Percentiles rank a stretch among this genome's conserved stretches.
Evolutionary conservation across 1,284 basidiomycete species (phyloP).

Genomic region (Taiwanofungus camphoratus): DNA sequence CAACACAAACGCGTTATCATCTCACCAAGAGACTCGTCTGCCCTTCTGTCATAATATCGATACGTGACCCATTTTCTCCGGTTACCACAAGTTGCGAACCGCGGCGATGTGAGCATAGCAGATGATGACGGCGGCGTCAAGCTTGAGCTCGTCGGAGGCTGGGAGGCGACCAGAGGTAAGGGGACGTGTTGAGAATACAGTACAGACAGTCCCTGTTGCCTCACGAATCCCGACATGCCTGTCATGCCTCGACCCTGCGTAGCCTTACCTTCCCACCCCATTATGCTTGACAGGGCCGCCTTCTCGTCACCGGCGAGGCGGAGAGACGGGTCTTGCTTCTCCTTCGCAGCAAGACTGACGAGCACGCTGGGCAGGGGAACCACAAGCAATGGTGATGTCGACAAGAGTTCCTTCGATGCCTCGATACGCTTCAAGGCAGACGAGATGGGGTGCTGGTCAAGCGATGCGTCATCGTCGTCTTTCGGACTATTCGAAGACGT

Average conservation of each 20-base stretch:
- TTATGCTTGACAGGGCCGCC: slow-evolving; percentile 41
- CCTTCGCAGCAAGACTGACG: slow-evolving; percentile 42
- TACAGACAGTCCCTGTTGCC: slow-evolving; percentile 53
- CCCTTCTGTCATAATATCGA: slow-evolving; percentile 37
- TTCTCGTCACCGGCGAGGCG: slow-evolving; percentile 51
- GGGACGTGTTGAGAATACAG: slow-evolving; percentile 47
- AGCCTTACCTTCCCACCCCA: slow-evolving; percentile 53
- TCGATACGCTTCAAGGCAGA: slow-evolving; percentile 36
- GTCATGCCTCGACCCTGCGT: slow-evolving; percentile 40
- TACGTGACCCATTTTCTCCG: slow-evolving; percentile 44
- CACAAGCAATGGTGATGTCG: slow-evolving; percentile 45
- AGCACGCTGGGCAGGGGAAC: slow-evolving; percentile 44
- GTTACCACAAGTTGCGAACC: slow-evolving; percentile 26
- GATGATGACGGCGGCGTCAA: slow-evolving; percentile 16
- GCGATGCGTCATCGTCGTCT: slow-evolving; percentile 1
- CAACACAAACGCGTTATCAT: slow-evolving; percentile 31
- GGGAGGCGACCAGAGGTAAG: slow-evolving; percentile 12
- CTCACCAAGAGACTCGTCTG: slow-evolving; percentile 42
- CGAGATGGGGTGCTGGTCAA: slow-evolving; percentile 27
- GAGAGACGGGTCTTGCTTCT: slow-evolving; percentile 32
- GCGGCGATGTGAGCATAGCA: slow-evolving; percentile 10
- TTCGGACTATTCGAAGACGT: slow-evolving; percentile 10
- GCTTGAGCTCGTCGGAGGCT: slow-evolving; percentile 13
- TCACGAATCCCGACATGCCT: slow-evolving; percentile 48
- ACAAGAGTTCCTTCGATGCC: slow-evolving; percentile 35